Percentiles rank a stretch among this genome's conserved stretches.
Evolutionary conservation across 148 eudicot genomes (phyloP).

Genomic region (Polygonum aviculare): DNA sequence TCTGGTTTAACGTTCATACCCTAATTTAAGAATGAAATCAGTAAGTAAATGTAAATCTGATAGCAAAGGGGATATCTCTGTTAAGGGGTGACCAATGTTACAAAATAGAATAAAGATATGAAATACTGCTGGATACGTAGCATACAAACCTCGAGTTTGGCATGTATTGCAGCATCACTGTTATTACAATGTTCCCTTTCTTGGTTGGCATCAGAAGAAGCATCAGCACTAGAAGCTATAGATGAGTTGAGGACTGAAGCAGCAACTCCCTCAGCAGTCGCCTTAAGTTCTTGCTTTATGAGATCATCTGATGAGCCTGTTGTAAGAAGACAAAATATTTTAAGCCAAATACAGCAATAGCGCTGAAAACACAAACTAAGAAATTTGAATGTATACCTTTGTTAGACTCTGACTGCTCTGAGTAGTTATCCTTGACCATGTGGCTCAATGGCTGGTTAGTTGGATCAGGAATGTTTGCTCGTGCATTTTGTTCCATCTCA

Average conservation of each 20-base stretch:
- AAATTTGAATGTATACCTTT: constrained; percentile 32
- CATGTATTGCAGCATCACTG: constrained; percentile 36
- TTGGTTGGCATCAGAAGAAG: constrained; percentile 27
- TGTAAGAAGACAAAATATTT: constrained; percentile 9
- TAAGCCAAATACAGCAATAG: neutral
- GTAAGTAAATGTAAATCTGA: neutral
- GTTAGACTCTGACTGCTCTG: constrained; percentile 31
- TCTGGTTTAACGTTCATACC: constrained; percentile 55
- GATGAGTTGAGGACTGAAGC: constrained; percentile 81
- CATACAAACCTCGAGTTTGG: constrained; percentile 51
- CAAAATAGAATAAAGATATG: neutral
- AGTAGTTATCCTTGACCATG: constrained; percentile 21
- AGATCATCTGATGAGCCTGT: constrained; percentile 73
- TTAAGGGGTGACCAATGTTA: neutral
- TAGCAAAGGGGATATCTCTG: neutral
- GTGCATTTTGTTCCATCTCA: constrained; percentile 26
- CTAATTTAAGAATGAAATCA: constrained; percentile 24
- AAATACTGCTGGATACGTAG: neutral
- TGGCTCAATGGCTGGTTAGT: constrained; percentile 20
- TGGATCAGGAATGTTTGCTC: constrained; percentile 32
- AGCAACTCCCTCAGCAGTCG: constrained; percentile 95
- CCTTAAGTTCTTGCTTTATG: constrained; percentile 83
- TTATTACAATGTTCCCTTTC: constrained; percentile 32
- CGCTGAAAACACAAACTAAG: neutral
- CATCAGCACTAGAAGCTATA: constrained; percentile 39